A percentile compares a stretch with the other conserved stretches of the same genome.
Conservation (phyloP, 495 filamentous ascomycete genomes). For the Aspergillus cavernicola region DNA sequence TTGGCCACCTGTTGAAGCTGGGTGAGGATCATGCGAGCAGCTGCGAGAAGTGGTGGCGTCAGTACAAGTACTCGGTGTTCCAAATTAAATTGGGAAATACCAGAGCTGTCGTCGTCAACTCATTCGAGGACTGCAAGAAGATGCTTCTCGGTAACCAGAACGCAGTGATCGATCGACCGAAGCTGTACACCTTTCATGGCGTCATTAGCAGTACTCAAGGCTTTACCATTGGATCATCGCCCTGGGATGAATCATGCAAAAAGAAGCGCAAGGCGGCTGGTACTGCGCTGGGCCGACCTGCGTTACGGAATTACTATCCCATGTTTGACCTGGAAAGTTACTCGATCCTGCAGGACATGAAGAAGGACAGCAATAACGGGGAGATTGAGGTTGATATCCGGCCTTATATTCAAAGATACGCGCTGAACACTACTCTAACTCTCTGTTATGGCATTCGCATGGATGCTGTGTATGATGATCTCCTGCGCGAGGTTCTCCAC, state of each 20-base stretch:
- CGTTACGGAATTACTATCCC: conserved; percentile 42
- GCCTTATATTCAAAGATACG: conserved; percentile 47
- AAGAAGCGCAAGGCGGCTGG: conserved; percentile 50
- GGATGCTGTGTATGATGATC: conserved; percentile 45
- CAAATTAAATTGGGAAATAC: conserved; percentile 55
- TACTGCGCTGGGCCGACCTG: conserved; percentile 41
- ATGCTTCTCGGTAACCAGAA: conserved; percentile 46
- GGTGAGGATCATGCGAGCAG: conserved; percentile 54
- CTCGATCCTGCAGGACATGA: conserved; percentile 40
- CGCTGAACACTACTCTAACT: conserved; percentile 49
- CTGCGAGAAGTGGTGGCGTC: conserved; percentile 50
- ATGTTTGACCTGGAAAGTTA: conserved; percentile 54
- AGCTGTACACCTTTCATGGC: conserved; percentile 47
- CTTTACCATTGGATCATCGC: conserved; percentile 43
- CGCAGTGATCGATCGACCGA: conserved; percentile 46
- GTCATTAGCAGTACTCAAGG: conserved; percentile 45
- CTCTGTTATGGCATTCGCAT: conserved; percentile 55
- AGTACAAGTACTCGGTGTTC: conserved; percentile 51
- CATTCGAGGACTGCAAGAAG: conserved; percentile 42
- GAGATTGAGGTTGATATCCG: conserved; percentile 34
- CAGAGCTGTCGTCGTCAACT: conserved; percentile 46
- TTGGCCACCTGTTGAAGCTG: conserved; percentile 52
- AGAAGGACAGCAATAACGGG: conserved; percentile 22
- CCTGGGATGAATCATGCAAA: conserved; percentile 51
- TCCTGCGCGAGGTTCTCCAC: conserved; percentile 48